These are phyloP conservation scores for Hericium erinaceus DNA, from an alignment of 768 basidiomycete species.

Conservation along the genomic window DNA sequence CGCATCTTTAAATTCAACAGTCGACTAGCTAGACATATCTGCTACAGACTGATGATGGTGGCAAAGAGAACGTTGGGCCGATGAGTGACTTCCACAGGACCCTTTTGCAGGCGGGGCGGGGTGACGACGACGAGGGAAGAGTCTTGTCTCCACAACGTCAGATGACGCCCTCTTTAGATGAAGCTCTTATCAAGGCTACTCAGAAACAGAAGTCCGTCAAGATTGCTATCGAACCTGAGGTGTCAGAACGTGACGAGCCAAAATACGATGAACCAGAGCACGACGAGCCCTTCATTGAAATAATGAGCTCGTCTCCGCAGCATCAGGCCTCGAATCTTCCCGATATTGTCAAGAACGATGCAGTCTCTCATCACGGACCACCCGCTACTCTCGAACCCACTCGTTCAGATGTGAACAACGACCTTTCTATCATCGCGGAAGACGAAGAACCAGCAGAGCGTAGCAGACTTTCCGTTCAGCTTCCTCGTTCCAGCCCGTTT, in stretches of 20 bases:
- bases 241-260: background rate
- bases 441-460: slow-evolving; percentile 45
- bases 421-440: slow-evolving; percentile 64
- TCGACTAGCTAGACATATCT: slow-evolving; percentile 1
- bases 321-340: background rate
- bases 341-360: background rate
- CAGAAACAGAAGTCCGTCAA: background rate
- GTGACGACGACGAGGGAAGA: background rate
- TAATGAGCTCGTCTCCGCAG: slow-evolving; percentile 1
- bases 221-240: background rate
- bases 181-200: background rate
- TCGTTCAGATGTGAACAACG: slow-evolving; percentile 23
- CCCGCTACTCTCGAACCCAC: background rate
- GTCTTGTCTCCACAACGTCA: slow-evolving; percentile 1
- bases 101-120: slow-evolving; percentile 20
- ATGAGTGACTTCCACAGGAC: slow-evolving; percentile 40
- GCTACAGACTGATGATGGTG: slow-evolving; percentile 13
- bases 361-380: background rate
- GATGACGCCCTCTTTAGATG: background rate
- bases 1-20: background rate
- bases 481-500: background rate
- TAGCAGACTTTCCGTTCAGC: slow-evolving; percentile 10
- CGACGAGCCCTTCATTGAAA: background rate
- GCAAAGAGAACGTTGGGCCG: slow-evolving; percentile 32
- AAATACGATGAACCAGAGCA: background rate